Conservation (phyloP, 306 rosid genomes). For the Casuarina glauca region DNA sequence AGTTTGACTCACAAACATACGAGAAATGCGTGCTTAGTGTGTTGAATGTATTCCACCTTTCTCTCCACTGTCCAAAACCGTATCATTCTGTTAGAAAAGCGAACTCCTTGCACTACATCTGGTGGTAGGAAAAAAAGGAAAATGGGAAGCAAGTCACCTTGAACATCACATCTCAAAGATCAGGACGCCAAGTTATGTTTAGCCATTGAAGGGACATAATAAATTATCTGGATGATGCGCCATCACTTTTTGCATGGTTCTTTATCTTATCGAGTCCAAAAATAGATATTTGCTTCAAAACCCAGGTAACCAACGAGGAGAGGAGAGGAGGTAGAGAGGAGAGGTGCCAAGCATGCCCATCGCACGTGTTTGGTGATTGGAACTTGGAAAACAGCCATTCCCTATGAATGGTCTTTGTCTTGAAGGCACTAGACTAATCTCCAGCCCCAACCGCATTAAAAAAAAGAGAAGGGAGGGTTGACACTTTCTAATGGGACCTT, state of each 20-base stretch:
- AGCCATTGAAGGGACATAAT: slow-evolving; percentile 40
- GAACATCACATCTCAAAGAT: slow-evolving; percentile 27
- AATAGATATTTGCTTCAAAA: not conserved
- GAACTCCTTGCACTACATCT: slow-evolving; percentile 25
- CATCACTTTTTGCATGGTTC: not conserved
- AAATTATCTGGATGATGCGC: slow-evolving; percentile 21
- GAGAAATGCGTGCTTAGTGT: slow-evolving; percentile 15
- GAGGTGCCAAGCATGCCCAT: slow-evolving; percentile 24
- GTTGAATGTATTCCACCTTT: slow-evolving; percentile 29
- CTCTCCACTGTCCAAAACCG: slow-evolving; percentile 24
- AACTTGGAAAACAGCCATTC: slow-evolving; percentile 17
- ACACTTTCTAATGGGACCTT: slow-evolving; percentile 37
- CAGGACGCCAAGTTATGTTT: slow-evolving; percentile 32
- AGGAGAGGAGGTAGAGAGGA: not conserved
- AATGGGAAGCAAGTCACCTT: slow-evolving; percentile 21
- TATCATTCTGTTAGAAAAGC: slow-evolving; percentile 30
- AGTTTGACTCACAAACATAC: slow-evolving; percentile 15
- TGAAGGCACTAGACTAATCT: slow-evolving; percentile 22
- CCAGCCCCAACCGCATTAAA: slow-evolving; percentile 17
- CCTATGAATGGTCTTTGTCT: slow-evolving; percentile 38
- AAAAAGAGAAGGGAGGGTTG: slow-evolving; percentile 17
- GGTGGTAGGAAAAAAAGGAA: slow-evolving; percentile 21
- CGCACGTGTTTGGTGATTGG: slow-evolving; percentile 51
- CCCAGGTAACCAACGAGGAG: not conserved
- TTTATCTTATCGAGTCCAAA: not conserved